These are phyloP conservation scores for Coffea canephora DNA, from an alignment of 257 asterid species.

Conservation along the genomic window DNA sequence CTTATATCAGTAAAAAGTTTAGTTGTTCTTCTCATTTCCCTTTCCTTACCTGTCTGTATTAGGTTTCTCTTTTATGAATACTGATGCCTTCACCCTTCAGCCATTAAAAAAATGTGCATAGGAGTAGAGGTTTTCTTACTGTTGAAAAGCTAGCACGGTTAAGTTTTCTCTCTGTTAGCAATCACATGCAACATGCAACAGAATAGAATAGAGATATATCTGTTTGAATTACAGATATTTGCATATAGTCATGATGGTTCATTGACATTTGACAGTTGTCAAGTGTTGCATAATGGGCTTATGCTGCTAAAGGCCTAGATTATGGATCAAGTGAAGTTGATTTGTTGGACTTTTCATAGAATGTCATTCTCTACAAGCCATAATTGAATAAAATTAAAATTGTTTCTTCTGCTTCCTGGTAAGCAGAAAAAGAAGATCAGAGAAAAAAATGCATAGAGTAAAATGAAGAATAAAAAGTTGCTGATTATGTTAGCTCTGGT, in stretches of 20 bases:
- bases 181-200: neutral
- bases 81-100: neutral
- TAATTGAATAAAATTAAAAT: neutral
- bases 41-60: neutral
- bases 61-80: neutral
- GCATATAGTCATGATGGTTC: neutral
- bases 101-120: neutral
- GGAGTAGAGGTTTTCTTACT: neutral
- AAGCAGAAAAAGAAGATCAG: neutral
- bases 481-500: too few species aligned
- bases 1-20: too few species aligned
- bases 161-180: neutral
- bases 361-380: neutral
- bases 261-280: neutral
- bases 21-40: neutral
- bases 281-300: neutral
- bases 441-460: neutral
- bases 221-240: neutral
- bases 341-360: neutral
- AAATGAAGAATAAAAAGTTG: neutral
- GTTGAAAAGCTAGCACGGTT: neutral
- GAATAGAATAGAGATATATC: too few species aligned
- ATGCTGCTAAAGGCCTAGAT: neutral
- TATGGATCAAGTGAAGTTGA: neutral
- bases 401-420: neutral